Evolutionary conservation across 345 rosid species (phyloP).

Genomic region (Cardiospermum halicacabum): DNA sequence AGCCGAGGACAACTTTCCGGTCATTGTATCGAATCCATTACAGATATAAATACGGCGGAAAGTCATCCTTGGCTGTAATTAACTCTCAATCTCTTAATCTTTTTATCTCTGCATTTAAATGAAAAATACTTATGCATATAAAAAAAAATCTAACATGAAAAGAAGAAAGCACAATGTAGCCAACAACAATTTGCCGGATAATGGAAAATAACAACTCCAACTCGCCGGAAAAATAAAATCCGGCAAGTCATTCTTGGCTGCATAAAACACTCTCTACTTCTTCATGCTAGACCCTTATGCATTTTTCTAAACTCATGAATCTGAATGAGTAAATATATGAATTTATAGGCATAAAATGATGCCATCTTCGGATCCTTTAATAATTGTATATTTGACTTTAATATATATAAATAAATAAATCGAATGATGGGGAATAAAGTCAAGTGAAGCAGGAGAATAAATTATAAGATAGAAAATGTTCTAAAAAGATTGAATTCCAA

Average conservation of each 20-base stretch:
- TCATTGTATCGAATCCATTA: too few species aligned
- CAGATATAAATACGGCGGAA: too few species aligned
- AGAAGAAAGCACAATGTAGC: not conserved
- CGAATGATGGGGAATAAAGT: too few species aligned
- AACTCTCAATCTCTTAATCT: slow-evolving; percentile 1
- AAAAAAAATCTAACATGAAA: slow-evolving; percentile 3
- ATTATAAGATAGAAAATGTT: not conserved
- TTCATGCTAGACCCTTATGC: slow-evolving; percentile 6
- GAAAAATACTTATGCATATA: too few species aligned
- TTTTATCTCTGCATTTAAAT: too few species aligned
- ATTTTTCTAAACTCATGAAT: not conserved
- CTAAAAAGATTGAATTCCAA: not conserved
- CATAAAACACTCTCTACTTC: slow-evolving; percentile 6
- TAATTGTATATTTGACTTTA: not conserved
- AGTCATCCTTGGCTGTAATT: slow-evolving; percentile 21
- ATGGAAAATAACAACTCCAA: not conserved
- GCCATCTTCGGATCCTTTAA: not conserved
- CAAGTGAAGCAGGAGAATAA: not conserved
- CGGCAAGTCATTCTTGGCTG: slow-evolving; percentile 26
- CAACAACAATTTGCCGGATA: slow-evolving; percentile 5
- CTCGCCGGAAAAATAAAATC: too few species aligned
- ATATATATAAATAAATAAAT: too few species aligned
- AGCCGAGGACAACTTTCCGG: slow-evolving; percentile 19
- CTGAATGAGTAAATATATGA: too few species aligned
- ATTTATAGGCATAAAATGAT: not conserved